phyloP scores from a whole-genome alignment of 2,329 filamentous ascomycete genomes.

The Aspergillus carbonarius region DNA sequence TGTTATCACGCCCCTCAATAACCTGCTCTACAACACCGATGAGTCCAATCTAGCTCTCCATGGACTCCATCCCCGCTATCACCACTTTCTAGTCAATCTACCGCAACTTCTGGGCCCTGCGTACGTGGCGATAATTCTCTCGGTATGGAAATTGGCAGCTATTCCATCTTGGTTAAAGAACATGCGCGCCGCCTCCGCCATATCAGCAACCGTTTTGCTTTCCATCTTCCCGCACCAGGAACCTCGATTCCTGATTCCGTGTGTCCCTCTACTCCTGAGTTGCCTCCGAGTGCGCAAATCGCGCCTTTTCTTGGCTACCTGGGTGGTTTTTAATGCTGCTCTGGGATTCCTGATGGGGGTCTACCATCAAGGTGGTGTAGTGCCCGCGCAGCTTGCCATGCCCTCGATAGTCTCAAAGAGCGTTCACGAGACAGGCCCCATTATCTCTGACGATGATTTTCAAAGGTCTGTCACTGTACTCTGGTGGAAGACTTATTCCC shows the following conservation, averaged over 20 bases:
- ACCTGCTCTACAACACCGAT: constrained; percentile 71
- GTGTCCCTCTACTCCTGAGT: constrained; percentile 52
- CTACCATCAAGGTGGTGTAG: constrained; percentile 55
- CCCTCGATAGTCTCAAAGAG: constrained; percentile 37
- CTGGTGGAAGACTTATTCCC: constrained; percentile 58
- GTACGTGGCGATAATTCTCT: constrained; percentile 50
- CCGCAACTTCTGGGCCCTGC: constrained; percentile 72
- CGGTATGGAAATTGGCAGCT: constrained; percentile 48
- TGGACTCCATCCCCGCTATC: constrained; percentile 75
- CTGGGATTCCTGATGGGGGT: constrained; percentile 52
- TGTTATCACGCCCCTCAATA: constrained; percentile 74
- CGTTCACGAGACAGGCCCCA: constrained; percentile 11
- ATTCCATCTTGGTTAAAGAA: constrained; percentile 38
- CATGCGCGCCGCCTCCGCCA: constrained; percentile 42
- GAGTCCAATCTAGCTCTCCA: constrained; percentile 70
- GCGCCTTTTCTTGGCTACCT: constrained; percentile 43
- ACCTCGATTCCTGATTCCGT: constrained; percentile 53
- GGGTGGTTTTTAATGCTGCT: constrained; percentile 51
- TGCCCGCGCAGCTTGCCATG: constrained; percentile 51
- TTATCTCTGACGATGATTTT: constrained; percentile 6
- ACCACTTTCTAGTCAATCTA: constrained; percentile 70
- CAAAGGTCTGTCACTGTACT: constrained; percentile 40
- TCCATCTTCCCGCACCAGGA: constrained; percentile 53
- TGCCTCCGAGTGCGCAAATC: constrained; percentile 45
- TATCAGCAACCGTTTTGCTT: constrained; percentile 45